Evolutionary conservation across 2,329 filamentous ascomycete genomes (phyloP).

Genomic region (Helotiales sp.): DNA sequence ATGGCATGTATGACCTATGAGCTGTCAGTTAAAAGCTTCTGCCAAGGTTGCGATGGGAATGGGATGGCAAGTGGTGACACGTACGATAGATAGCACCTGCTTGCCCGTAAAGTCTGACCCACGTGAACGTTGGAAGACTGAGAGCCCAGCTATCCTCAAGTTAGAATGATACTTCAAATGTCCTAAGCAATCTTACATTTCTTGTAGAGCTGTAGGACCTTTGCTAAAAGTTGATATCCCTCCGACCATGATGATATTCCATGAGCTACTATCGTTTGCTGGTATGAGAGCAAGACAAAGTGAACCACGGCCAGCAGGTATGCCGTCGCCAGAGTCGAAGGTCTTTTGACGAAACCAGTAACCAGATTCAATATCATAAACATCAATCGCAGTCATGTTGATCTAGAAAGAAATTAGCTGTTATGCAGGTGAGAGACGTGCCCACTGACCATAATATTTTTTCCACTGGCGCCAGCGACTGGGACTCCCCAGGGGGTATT

Average conservation of each 20-base stretch:
- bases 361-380: constrained; percentile 12
- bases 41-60: background rate
- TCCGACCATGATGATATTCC: constrained; percentile 11
- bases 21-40: background rate
- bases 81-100: background rate
- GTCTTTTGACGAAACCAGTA: constrained; percentile 10
- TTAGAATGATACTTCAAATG: background rate
- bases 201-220: background rate
- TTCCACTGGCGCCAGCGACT: constrained; percentile 1
- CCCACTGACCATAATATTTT: constrained; percentile 9
- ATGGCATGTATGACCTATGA: constrained; percentile 11
- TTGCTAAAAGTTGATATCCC: background rate
- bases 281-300: constrained; percentile 6
- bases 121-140: constrained; percentile 11
- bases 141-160: constrained; percentile 11
- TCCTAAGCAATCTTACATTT: background rate
- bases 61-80: background rate
- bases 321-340: background rate
- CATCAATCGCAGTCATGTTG: constrained; percentile 6
- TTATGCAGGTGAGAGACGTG: no score
- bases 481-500: constrained; percentile 10
- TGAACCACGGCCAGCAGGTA: background rate
- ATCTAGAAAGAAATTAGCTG: no score
- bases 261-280: constrained; percentile 2
- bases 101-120: constrained; percentile 7